Base-by-base conservation (phyloP, 2,329 filamentous ascomycete genomes). In the Aureobasidium subglaciale region DNA sequence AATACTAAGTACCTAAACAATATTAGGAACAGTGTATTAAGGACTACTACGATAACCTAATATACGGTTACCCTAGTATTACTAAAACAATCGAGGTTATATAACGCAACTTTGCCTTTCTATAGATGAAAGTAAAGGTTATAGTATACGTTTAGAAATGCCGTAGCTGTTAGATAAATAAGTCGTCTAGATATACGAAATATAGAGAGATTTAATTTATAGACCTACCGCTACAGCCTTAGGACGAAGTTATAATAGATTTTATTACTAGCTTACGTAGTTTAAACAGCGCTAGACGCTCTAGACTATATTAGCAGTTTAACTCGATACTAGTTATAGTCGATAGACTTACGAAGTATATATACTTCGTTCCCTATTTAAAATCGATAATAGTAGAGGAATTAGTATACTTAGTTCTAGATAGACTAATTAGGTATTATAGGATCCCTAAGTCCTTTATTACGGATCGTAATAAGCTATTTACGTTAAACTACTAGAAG, bases 201-300 rank as follows among this genome's bases (percentile, higher is more conserved):
- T 54, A 54, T 42, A 8, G 49, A n/a, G 18, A 53, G 25, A 42
- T 53, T 13, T 11, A 53, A 34, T 42, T 42, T 20, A 3, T 27
- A 6, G 37, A 42, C 16, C 49, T n/a, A 40, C 48, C 13, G 18
- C 18, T 32, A 18, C 11, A 54, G 49, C 49, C 25, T 20, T 61
- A 58, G 57, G 49, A 61, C 29, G 29, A 55, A 57, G 43, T 59
- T 9, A 55, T 50, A n/a, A 62, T 63, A 8, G 58, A 65, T 49
- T 63, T 65, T 30, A 66, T 65, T 49, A 59, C 55, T 13, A 58
- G 61, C 9, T 56, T 66, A 40, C 61, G 55, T 53, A 27, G 18
- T 45, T 58, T 49, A 13, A 41, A 29, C 30, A 55, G n/a, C 29
- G 20, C 45, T 48, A 34, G 37, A 35, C 2, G 58, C 37, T 22